A percentile compares a stretch with the other conserved stretches of the same genome.
Evolutionary conservation across 176 grass and related monocot species (phyloP).

Genomic region (Cenchrus americanus): DNA sequence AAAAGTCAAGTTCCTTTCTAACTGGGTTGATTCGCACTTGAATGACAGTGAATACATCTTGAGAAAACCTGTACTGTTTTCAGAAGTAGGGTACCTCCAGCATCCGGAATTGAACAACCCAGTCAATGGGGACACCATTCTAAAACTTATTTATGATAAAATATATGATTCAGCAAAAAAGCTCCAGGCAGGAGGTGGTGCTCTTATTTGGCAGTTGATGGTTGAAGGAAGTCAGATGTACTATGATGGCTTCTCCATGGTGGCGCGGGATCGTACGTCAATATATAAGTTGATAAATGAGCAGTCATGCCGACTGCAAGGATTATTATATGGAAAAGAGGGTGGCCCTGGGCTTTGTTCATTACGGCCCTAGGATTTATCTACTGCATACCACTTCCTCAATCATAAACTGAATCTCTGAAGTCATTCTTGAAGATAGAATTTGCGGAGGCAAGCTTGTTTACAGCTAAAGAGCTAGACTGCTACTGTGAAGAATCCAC

Average conservation of each 20-base stretch:
- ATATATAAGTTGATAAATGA: slow-evolving; percentile 75
- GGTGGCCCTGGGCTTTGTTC: slow-evolving; percentile 39
- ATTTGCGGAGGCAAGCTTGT: background rate
- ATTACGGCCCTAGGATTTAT: slow-evolving; percentile 28
- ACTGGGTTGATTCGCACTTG: slow-evolving; percentile 85
- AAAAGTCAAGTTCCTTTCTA: slow-evolving; percentile 79
- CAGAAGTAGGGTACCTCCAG: slow-evolving; percentile 73
- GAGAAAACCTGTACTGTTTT: slow-evolving; percentile 87
- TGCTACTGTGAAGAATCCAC: background rate
- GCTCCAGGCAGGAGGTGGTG: slow-evolving; percentile 67
- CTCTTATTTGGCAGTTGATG: slow-evolving; percentile 94
- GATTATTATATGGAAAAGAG: slow-evolving; percentile 53
- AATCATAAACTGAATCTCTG: background rate
- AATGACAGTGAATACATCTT: slow-evolving; percentile 78
- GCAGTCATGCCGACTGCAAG: slow-evolving; percentile 74
- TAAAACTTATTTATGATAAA: slow-evolving; percentile 86
- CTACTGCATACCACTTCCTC: background rate
- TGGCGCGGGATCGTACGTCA: slow-evolving; percentile 56
- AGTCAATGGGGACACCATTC: slow-evolving; percentile 63
- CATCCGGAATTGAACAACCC: slow-evolving; percentile 51
- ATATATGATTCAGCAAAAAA: slow-evolving; percentile 77
- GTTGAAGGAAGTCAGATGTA: slow-evolving; percentile 74
- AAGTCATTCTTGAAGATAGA: background rate
- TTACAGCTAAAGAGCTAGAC: background rate
- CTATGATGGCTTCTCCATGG: slow-evolving; percentile 72